phyloP scores from a whole-genome alignment of 345 rosid genomes.

The Gynandropsis gynandra region DNA sequence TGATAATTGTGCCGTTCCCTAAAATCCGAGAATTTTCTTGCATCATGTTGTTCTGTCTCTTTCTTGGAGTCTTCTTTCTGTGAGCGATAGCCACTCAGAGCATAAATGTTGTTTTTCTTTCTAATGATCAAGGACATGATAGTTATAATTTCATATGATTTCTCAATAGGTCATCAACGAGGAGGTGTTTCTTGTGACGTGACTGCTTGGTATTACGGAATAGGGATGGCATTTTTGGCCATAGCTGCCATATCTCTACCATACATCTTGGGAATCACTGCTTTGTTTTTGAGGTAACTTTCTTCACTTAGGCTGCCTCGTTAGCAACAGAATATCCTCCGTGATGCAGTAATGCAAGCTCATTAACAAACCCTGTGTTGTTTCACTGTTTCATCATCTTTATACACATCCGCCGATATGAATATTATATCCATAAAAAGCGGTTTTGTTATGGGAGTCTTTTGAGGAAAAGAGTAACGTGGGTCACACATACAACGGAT shows the following conservation, averaged over 20 bases:
- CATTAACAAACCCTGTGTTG: neutral
- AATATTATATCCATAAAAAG: neutral
- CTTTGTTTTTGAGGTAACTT: slow-evolving; percentile 66
- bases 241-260: slow-evolving; percentile 68
- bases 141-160: neutral
- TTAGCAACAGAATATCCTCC: slow-evolving; percentile 1
- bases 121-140: neutral
- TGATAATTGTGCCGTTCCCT: slow-evolving; percentile 1
- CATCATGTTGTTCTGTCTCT: neutral
- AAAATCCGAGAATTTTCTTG: slow-evolving; percentile 8
- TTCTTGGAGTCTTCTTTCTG: slow-evolving; percentile 8
- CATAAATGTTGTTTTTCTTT: neutral
- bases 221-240: slow-evolving; percentile 66
- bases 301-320: neutral
- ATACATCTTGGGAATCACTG: slow-evolving; percentile 62
- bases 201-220: slow-evolving; percentile 53
- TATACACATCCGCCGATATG: no score
- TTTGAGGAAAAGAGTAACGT: neutral
- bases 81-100: slow-evolving; percentile 2
- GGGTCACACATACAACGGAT: neutral
- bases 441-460: neutral
- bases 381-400: neutral
- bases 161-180: slow-evolving; percentile 60
- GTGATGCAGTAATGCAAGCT: neutral
- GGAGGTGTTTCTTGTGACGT: slow-evolving; percentile 44